Percentiles rank a stretch among this genome's conserved stretches.
Evolutionary conservation across 805 yeast genomes (phyloP).

Genomic region (Myxozyma udenii): DNA sequence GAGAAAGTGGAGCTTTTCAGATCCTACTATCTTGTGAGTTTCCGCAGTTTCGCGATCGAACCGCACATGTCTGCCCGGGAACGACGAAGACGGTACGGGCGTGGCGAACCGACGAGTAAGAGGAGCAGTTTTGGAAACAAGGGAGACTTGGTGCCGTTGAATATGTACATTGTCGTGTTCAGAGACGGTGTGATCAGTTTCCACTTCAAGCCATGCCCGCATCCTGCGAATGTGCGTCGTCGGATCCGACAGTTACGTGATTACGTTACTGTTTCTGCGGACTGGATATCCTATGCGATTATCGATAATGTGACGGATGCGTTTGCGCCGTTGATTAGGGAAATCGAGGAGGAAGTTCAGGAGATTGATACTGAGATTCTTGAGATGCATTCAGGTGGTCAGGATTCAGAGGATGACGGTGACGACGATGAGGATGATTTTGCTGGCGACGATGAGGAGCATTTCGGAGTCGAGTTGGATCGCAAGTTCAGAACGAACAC

Average conservation of each 20-base stretch:
- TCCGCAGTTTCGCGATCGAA: slow-evolving; percentile 73
- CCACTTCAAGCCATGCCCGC: slow-evolving; percentile 93
- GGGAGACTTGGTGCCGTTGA: slow-evolving; percentile 64
- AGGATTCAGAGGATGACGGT: slow-evolving; percentile 50
- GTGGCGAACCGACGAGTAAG: slow-evolving; percentile 31
- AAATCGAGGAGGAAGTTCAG: slow-evolving; percentile 91
- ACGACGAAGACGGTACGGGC: slow-evolving; percentile 31
- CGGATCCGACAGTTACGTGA: slow-evolving; percentile 85
- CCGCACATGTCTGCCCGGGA: slow-evolving; percentile 40
- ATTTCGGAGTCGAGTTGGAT: slow-evolving; percentile 26
- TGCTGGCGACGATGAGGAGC: background rate
- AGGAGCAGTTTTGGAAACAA: slow-evolving; percentile 18
- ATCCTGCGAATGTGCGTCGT: slow-evolving; percentile 91
- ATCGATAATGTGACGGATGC: slow-evolving; percentile 97
- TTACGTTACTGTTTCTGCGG: slow-evolving; percentile 84
- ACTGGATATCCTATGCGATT: slow-evolving; percentile 95
- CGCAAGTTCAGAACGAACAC: slow-evolving; percentile 12
- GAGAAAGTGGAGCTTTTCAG: slow-evolving; percentile 93
- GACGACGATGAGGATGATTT: slow-evolving; percentile 40
- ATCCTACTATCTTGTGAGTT: slow-evolving; percentile 88
- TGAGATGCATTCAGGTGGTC: slow-evolving; percentile 56
- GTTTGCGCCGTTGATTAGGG: slow-evolving; percentile 92
- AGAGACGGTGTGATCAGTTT: slow-evolving; percentile 87
- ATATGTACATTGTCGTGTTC: slow-evolving; percentile 90
- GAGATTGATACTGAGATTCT: slow-evolving; percentile 90